Evolutionary conservation across 805 yeast species (phyloP).

Genomic region (Saccharomycopsis fermentans): DNA sequence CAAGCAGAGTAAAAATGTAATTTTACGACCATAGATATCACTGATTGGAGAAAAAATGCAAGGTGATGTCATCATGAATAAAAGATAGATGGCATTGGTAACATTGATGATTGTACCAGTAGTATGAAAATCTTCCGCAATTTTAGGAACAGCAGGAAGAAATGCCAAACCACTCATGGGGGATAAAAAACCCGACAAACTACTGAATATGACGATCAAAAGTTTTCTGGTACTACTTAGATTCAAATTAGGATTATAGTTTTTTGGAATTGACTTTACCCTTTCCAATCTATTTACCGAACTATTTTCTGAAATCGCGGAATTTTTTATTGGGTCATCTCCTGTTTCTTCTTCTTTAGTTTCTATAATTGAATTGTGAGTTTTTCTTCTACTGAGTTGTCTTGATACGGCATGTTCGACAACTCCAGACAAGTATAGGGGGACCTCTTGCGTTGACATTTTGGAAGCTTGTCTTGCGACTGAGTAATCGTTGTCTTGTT

Average conservation of each 20-base stretch:
- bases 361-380: not conserved
- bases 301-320: not conserved
- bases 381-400: constrained; percentile 1
- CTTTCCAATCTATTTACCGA: not conserved
- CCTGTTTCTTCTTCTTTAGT: not conserved
- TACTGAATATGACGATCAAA: constrained; percentile 26
- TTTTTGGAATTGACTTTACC: constrained; percentile 12
- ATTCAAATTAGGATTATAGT: constrained; percentile 15
- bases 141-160: constrained; percentile 42
- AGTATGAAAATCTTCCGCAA: constrained; percentile 37
- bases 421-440: constrained; percentile 10
- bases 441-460: constrained; percentile 14
- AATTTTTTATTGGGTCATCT: not conserved
- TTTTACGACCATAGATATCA: constrained; percentile 43
- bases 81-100: constrained; percentile 40
- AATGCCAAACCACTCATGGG: constrained; percentile 37
- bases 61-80: constrained; percentile 45
- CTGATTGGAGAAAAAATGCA: constrained; percentile 39
- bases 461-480: constrained; percentile 3
- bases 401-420: constrained; percentile 17
- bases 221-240: not conserved
- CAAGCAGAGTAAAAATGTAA: constrained; percentile 34
- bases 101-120: constrained; percentile 38
- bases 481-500: not conserved
- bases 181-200: constrained; percentile 34